Conservation (phyloP, 1,139 yeast genomes). For the Maudiozyma humilis region DNA sequence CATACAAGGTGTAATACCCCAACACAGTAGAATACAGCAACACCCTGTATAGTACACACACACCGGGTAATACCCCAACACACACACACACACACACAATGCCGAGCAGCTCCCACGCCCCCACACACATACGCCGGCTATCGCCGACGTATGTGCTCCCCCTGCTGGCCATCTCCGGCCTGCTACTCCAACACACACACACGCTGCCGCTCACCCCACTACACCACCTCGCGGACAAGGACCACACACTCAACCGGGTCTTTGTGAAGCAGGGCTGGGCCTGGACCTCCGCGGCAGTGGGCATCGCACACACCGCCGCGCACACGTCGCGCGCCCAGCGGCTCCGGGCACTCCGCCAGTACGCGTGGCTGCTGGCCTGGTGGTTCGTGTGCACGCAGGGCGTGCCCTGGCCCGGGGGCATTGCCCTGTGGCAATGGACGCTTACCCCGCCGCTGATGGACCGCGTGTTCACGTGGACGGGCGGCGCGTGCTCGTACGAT, state of each 20-base stretch:
- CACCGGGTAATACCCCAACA: too few relatives aligned
- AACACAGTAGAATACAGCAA: too few relatives aligned
- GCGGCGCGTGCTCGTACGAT: constrained; percentile 56
- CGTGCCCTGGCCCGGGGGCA: constrained; percentile 10
- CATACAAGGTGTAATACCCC: too few relatives aligned
- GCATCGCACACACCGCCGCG: background rate
- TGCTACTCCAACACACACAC: background rate
- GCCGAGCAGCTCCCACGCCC: background rate
- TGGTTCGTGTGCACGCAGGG: constrained; percentile 30
- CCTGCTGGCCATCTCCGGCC: background rate
- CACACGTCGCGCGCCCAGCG: background rate
- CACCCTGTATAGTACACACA: too few relatives aligned
- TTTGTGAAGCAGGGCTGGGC: constrained; percentile 91
- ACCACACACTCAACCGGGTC: constrained; percentile 48
- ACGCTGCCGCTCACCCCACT: background rate
- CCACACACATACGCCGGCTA: background rate
- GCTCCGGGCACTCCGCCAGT: constrained; percentile 10
- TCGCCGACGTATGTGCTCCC: background rate
- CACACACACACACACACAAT: too few relatives aligned
- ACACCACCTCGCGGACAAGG: constrained; percentile 14
- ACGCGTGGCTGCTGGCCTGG: constrained; percentile 22
- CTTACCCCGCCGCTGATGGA: constrained; percentile 68
- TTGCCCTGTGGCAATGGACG: constrained; percentile 1
- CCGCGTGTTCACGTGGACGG: constrained; percentile 65
- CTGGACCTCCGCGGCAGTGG: constrained; percentile 59